Base-by-base conservation (phyloP, 2,329 filamentous ascomycete genomes). In the Xylariaceae sp. region DNA sequence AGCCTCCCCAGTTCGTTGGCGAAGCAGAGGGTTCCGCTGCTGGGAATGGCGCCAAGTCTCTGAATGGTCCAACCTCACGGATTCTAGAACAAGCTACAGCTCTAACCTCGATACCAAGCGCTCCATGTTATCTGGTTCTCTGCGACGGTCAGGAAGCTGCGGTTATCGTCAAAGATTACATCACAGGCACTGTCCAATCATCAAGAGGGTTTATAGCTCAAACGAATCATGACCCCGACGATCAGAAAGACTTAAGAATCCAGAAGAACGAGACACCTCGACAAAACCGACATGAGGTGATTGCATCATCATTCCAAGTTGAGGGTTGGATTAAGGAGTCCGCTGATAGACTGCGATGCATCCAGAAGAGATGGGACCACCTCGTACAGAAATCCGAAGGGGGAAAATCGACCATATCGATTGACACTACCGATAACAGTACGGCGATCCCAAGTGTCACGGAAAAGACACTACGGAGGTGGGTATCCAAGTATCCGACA, bases 41-140 rank as follows among this genome's bases (percentile, higher is more conserved):
- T n/a, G n/a, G n/a, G n/a, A n/a, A n/a, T n/a, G n/a, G n/a, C n/a
- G n/a, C n/a, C n/a, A n/a, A n/a, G n/a, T n/a, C n/a, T n/a, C n/a
- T n/a, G n/a, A n/a, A 40, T 28, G 36, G 24, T 28, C 11, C 34
- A 24, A 9, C n/a, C 28, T 51, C 59, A 8, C 7, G 41, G 4
- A 26, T 64, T 21, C 24, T 43, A 29, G 49, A 56, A 9, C 59
- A 70, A 8, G 61, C 65, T 2, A 52, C 57, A 5, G 57, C 46
- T 1, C 64, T 84, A 1, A 71, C 77, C 2, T 57, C 59, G 0
- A 67, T 73, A 2, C 74, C 71, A 1, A 81, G 80, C 0, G 81
- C 84, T 14, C 82, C 82, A 2, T 83, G 82, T 33, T 87, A 87
- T 63, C 64, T 87, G 2, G 79, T 80, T 26, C 78, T 87, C 60